phyloP scores from a whole-genome alignment of 129 eudicot species.

The Ambrosia trifida region DNA sequence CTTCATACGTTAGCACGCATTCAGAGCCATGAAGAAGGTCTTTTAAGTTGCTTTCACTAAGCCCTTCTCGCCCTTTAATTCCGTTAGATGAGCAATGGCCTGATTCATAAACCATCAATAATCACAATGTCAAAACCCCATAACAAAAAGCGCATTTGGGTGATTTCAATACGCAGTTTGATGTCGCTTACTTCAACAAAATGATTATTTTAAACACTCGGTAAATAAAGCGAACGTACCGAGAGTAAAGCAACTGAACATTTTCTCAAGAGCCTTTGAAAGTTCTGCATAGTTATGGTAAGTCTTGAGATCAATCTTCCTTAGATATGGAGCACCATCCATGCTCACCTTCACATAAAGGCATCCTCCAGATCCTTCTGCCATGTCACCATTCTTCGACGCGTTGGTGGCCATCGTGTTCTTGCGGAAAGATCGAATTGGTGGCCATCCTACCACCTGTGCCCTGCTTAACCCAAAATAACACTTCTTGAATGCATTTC shows the following conservation, averaged over 20 bases:
- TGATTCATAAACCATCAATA: conserved; percentile 22
- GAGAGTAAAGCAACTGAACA: conserved; percentile 93
- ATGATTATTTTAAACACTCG: not conserved
- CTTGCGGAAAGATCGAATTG: conserved; percentile 84
- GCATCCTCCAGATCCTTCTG: conserved; percentile 49
- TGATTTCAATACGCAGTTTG: no score
- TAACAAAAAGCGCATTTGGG: not conserved
- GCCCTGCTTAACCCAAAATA: conserved; percentile 41
- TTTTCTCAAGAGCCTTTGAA: conserved; percentile 88
- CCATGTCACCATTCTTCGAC: conserved; percentile 42
- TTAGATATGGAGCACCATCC: conserved; percentile 96
- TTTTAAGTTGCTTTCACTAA: conserved; percentile 59
- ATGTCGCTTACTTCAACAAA: no score
- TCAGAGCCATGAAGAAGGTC: conserved; percentile 78
- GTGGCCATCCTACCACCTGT: conserved; percentile 99
- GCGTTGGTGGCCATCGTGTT: conserved; percentile 73
- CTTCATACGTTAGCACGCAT: conserved; percentile 87
- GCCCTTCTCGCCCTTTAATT: conserved; percentile 52
- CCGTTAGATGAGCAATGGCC: conserved; percentile 66
- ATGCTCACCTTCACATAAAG: conserved; percentile 95
- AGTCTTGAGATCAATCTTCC: conserved; percentile 87
- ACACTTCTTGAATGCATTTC: conserved; percentile 12
- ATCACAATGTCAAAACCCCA: not conserved
- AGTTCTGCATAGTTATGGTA: conserved; percentile 66
- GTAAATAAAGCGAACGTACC: conserved; percentile 40